Evolutionary conservation across 768 basidiomycete genomes (phyloP).

Genomic region (Tricholoma matsutake): DNA sequence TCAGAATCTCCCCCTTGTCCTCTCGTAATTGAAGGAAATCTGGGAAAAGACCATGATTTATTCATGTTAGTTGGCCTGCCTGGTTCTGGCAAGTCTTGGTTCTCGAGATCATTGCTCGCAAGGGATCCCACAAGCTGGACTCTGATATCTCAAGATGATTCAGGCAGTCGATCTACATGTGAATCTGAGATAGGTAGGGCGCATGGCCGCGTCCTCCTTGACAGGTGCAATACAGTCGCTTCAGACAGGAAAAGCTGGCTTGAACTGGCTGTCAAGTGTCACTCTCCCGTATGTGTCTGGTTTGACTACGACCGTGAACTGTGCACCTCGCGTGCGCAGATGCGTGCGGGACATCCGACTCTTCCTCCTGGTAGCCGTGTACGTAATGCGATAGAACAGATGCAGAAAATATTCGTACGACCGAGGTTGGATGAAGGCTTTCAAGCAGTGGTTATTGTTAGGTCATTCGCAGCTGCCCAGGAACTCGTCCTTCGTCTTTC

Average conservation of each 20-base stretch:
- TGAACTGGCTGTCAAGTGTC: conserved; percentile 39
- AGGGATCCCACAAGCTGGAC: conserved; percentile 43
- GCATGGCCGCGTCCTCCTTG: conserved; percentile 45
- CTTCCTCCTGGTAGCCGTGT: conserved; percentile 54
- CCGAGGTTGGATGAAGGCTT: conserved; percentile 55
- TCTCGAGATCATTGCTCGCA: conserved; percentile 44
- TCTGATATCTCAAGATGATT: conserved; percentile 55
- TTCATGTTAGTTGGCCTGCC: conserved; percentile 59
- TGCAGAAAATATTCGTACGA: conserved; percentile 41
- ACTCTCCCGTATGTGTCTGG: conserved; percentile 45
- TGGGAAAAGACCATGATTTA: conserved; percentile 37
- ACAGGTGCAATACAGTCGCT: conserved; percentile 52
- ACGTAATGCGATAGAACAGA: conserved; percentile 52
- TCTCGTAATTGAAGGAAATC: conserved; percentile 40
- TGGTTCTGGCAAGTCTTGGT: conserved; percentile 60
- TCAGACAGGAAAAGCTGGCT: conserved; percentile 51
- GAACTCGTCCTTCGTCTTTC: conserved; percentile 46
- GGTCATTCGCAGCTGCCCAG: conserved; percentile 48
- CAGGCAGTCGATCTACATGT: conserved; percentile 46
- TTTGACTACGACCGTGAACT: conserved; percentile 52
- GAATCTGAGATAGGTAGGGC: conserved; percentile 47
- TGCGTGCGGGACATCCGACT: conserved; percentile 55
- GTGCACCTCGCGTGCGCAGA: conserved; percentile 54
- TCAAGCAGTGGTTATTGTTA: conserved; percentile 43
- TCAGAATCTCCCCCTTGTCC: conserved; percentile 49